Conservation (phyloP, 331 rosid species). For the Quercus phellos region DNA sequence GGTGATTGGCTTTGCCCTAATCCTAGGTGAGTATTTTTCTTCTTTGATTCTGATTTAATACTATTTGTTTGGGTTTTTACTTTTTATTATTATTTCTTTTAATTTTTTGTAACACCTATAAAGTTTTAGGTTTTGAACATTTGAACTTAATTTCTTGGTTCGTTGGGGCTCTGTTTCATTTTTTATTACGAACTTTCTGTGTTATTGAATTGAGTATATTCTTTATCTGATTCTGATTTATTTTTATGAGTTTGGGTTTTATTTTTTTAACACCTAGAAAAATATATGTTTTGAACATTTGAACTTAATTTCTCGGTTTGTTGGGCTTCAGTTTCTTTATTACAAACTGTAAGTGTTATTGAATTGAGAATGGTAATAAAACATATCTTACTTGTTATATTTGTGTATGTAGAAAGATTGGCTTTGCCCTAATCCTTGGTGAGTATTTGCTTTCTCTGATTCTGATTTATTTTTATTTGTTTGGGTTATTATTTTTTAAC, state of each 20-base stretch:
- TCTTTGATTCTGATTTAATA: background rate
- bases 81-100: background rate
- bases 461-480: background rate
- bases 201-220: background rate
- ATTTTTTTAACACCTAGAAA: no score
- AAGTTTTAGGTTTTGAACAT: background rate
- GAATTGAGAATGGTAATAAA: no score
- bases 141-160: background rate
- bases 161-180: background rate
- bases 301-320: no score
- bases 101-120: background rate
- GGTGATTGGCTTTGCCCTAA: constrained; percentile 99
- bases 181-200: background rate
- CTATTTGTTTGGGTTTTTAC: background rate
- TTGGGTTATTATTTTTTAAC: background rate
- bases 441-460: background rate
- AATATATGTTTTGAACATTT: no score
- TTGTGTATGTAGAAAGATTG: constrained; percentile 37
- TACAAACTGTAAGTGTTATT: no score
- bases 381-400: no score
- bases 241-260: no score
- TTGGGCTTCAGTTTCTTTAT: no score
- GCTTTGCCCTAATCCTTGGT: constrained; percentile 91
- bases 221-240: no score
- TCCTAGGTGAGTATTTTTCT: constrained; percentile 44